phyloP scores from a whole-genome alignment of 73 alveolate genomes.

The Tetrahymena elliotti region DNA sequence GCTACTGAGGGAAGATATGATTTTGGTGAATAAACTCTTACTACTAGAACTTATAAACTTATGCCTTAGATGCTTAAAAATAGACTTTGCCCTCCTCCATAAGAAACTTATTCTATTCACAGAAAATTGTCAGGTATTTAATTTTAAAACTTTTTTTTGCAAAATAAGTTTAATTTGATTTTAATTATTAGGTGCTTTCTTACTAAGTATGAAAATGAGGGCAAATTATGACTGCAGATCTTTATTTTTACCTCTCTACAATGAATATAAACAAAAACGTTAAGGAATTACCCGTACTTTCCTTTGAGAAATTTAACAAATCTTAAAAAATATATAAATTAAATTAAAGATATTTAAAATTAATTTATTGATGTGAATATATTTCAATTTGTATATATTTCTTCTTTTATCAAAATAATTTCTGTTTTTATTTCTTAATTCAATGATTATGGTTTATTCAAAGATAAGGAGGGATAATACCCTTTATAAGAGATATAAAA shows the following conservation, averaged over 20 bases:
- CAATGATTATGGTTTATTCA: no score
- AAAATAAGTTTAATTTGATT: not conserved
- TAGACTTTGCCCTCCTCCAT: conserved; percentile 75
- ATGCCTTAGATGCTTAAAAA: conserved; percentile 65
- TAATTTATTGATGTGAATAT: not conserved
- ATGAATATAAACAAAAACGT: not conserved
- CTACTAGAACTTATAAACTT: conserved; percentile 45
- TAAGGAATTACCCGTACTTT: not conserved
- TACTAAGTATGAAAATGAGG: conserved; percentile 17
- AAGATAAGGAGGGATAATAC: no score
- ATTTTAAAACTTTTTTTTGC: not conserved
- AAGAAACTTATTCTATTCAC: conserved; percentile 67
- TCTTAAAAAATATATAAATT: not conserved
- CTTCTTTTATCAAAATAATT: no score
- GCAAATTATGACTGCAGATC: conserved; percentile 17
- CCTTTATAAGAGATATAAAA: no score
- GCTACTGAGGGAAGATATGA: conserved; percentile 46
- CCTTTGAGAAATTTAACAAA: not conserved
- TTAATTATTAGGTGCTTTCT: conserved; percentile 2
- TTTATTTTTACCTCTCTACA: not conserved
- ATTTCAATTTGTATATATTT: not conserved
- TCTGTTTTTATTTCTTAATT: no score
- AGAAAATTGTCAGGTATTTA: conserved; percentile 61
- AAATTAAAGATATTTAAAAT: no score
- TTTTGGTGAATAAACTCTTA: conserved; percentile 47